Evolutionary conservation across 768 basidiomycete genomes (phyloP).

Genomic region (Tylopilus sp.): DNA sequence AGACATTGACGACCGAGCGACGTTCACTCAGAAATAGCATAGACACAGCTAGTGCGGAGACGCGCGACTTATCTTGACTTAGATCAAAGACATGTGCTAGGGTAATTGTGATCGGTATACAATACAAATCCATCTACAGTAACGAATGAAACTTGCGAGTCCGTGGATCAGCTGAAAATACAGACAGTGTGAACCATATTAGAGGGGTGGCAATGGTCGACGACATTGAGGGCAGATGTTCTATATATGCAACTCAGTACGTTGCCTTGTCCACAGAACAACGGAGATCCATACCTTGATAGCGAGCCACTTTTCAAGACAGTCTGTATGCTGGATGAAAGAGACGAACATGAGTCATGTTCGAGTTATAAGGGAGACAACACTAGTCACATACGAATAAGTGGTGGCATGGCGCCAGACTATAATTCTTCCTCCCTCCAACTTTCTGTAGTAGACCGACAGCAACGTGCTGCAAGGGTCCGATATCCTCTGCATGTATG

Average conservation of each 20-base stretch:
- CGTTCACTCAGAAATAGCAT: too few relatives aligned
- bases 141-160: not conserved
- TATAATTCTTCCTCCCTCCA: conserved; percentile 61
- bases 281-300: conserved; percentile 51
- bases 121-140: too few relatives aligned
- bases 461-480: conserved; percentile 33
- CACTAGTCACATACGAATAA: conserved; percentile 58
- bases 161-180: not conserved
- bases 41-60: too few relatives aligned
- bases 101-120: too few relatives aligned
- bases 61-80: too few relatives aligned
- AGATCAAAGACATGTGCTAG: too few relatives aligned
- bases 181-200: conserved; percentile 6
- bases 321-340: conserved; percentile 68
- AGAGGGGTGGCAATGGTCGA: conserved; percentile 77
- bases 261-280: not conserved
- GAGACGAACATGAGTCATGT: not conserved
- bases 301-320: conserved; percentile 81
- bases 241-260: conserved; percentile 32
- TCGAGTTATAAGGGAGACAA: not conserved
- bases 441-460: conserved; percentile 38
- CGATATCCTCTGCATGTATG: conserved; percentile 52
- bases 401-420: conserved; percentile 87
- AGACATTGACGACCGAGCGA: too few relatives aligned
- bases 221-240: conserved; percentile 94